Base-by-base conservation (phyloP, 352 stramenopile genomes). In the Vaucheria bursata region DNA sequence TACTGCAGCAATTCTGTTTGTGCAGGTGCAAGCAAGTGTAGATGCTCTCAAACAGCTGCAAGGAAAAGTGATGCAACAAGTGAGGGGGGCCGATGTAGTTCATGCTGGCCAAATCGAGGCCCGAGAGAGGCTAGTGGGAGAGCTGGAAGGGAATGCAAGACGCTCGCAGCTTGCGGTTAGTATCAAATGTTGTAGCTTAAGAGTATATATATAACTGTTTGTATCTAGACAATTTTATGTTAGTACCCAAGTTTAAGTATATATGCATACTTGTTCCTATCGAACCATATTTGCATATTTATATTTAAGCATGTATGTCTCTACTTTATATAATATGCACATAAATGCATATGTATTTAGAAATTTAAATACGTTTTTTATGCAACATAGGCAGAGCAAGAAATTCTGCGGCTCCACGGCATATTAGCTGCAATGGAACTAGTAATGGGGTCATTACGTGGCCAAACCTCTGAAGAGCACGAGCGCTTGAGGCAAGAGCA, bases 81-180 rank as follows among this genome's bases (percentile, higher is more conserved):
- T 74, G 69, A 39, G 45, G 2, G 32, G 40, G 7, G 49, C 80
- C 29, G 76, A 86, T 33, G 69, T 73, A 8, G 66, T 53, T 29
- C 33, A 65, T 52, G 67, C 81, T 50, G 81, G 67, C 18, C 80
- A 86, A 8, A 79, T 86, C 32, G 82, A 86, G 8, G 73, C 78
- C n/a, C 50, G 82, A 39, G 82, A 86, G 39, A 73, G 70, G 37
- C 70, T 86, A 33, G 40, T 86, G 66, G 70, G 73, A n/a, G 80
- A 86, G 29, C 75, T 86, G 5, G 82, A 86, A 49, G 45, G 73
- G 8, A 83, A 74, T 59, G 80, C 80, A 67, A 73, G 70, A 36
- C 73, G 50, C 59, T 49, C 64, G 52, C 80, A 80, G 73, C 78
- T 75, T 34, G 69, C 52, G 45, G 2, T 0, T 67, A 79, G 45